Evolutionary conservation across 1,139 yeast species (phyloP).

Genomic region (Taiozyma sp.): DNA sequence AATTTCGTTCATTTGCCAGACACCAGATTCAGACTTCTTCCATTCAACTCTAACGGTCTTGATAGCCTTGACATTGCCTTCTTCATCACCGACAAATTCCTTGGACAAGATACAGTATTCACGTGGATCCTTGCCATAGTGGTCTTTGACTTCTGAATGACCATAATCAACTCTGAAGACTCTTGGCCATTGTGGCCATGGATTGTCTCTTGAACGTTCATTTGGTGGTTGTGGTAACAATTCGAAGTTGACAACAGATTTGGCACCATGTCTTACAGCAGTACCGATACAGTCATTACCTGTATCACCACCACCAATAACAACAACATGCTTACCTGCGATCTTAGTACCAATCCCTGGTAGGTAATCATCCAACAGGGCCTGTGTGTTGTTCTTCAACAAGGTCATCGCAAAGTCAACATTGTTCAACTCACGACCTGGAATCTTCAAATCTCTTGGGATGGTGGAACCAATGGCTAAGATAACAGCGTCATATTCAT

Average conservation of each 20-base stretch:
- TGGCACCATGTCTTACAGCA: constrained; percentile 95
- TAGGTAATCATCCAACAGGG: constrained; percentile 76
- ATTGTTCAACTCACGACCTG: constrained; percentile 88
- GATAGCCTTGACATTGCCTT: constrained; percentile 90
- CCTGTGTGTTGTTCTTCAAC: constrained; percentile 84
- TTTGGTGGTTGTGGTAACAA: constrained; percentile 89
- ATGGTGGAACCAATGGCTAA: constrained; percentile 96
- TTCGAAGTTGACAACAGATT: constrained; percentile 93
- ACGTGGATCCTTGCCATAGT: constrained; percentile 96
- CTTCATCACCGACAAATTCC: constrained; percentile 92
- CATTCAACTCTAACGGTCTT: constrained; percentile 97
- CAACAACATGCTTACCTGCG: constrained; percentile 87
- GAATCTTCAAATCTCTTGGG: constrained; percentile 91
- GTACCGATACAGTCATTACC: constrained; percentile 99
- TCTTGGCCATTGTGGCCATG: constrained; percentile 99
- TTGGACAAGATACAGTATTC: constrained; percentile 93
- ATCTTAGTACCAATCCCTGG: constrained; percentile 70
- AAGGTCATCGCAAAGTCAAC: constrained; percentile 95
- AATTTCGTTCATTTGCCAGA: constrained; percentile 98
- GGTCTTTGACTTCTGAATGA: constrained; percentile 90
- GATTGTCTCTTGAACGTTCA: constrained; percentile 87
- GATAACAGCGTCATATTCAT: constrained; percentile 73
- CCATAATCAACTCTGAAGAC: constrained; percentile 97
- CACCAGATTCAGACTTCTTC: constrained; percentile 93
- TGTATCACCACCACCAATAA: constrained; percentile 99